Evolutionary conservation across 139 green algal genomes (phyloP), one percentile per base, ranked within the genome.

Genomic region (Chlorella vulgaris): DNA sequence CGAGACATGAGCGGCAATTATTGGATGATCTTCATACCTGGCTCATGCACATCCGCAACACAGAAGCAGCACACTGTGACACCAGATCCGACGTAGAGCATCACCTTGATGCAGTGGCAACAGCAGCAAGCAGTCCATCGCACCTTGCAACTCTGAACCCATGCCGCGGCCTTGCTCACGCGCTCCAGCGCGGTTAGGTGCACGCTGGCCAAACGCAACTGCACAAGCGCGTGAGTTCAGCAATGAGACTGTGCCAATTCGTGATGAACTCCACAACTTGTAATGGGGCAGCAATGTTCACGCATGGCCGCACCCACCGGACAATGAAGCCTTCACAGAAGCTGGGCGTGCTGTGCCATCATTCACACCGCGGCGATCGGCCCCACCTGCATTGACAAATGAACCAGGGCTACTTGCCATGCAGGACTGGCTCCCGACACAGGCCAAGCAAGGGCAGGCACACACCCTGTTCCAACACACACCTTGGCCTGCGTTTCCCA

Each of bases 311-410:
- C 22, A 22, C 42, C 31, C 26, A 62, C 69, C 69, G 0, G 93
- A 97, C 39, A 98, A 85, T 0, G 93, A 95, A 0, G 93, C 93
- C 77, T 97, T 99, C 15, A 99, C 96, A 4, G 94, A 98, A 0
- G 95, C 93, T 0, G 96, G 96, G 0, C 96, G 88, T 2, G 86
- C 51, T 29, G 85, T 89, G 63, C 82, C 83, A 21, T 91, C 91
- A 21, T 95, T 94, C 1, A 90, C 85, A 7, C 93, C 96, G 2
- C 95, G 91, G 19, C 94, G 80, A 80, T 96, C 93, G 0, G 78
- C 55, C 0, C 94, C 95, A 35, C 93, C 92, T 68, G 83, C 60
- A 65, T 7, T 18, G 35, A 15, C 29, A 18, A 61, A 69, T n/a
- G n/a, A n/a, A n/a, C n/a, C n/a, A n/a, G n/a, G n/a, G n/a, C n/a